A percentile compares a stretch with the other conserved stretches of the same genome.
Conservation (phyloP, 176 grass and related monocot genomes). For the Ananas comosus region DNA sequence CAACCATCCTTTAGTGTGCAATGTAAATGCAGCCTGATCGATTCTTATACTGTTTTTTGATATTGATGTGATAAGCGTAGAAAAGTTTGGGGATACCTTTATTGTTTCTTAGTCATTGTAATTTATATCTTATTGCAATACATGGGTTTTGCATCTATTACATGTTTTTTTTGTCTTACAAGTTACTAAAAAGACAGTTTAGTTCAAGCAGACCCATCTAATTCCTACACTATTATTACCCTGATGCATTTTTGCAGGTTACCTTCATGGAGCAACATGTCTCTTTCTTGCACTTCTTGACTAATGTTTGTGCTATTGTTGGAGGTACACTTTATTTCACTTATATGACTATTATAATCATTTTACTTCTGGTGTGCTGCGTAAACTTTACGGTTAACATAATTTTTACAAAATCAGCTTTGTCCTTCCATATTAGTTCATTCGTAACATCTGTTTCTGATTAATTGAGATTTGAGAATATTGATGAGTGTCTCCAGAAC, state of each 20-base stretch:
- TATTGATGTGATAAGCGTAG: no score
- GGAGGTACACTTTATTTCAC: conserved; percentile 58
- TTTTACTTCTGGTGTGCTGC: not conserved
- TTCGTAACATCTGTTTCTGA: no score
- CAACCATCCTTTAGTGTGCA: no score
- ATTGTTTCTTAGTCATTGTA: no score
- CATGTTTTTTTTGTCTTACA: not conserved
- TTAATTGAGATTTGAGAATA: no score
- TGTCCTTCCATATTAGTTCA: no score
- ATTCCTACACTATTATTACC: not conserved
- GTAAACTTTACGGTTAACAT: not conserved
- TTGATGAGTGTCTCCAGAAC: not conserved
- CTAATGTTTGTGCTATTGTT: conserved; percentile 98
- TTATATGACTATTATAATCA: conserved; percentile 7
- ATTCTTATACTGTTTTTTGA: no score
- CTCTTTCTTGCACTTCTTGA: conserved; percentile 91
- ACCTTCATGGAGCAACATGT: conserved; percentile 62
- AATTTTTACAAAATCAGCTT: not conserved
- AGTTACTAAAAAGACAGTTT: no score
- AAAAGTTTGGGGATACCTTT: no score
- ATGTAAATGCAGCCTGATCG: no score
- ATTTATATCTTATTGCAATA: no score
- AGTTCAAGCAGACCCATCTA: not conserved
- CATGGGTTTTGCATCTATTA: not conserved
- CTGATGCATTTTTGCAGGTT: conserved; percentile 39